Evolutionary conservation across 495 filamentous ascomycete species (phyloP).

Genomic region (Tuber umbilicatum): DNA sequence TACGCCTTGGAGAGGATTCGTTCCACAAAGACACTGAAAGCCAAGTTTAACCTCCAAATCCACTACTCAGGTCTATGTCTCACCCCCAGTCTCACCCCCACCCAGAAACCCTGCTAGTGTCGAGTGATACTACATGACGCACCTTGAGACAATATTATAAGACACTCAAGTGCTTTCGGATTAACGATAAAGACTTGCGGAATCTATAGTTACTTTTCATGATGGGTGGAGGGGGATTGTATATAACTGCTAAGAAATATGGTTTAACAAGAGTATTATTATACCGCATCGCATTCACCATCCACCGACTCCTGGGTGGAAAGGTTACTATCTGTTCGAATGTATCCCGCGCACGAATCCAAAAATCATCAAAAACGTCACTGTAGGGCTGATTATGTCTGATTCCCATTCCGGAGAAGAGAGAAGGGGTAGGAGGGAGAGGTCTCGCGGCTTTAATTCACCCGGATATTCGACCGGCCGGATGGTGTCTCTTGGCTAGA

Average conservation of each 20-base stretch:
- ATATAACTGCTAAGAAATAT: background rate
- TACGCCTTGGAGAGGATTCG: no score
- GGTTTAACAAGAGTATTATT: background rate
- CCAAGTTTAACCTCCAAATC: background rate
- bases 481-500: background rate
- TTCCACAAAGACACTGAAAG: no score
- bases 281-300: background rate
- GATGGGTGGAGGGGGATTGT: background rate
- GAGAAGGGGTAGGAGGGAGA: background rate
- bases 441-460: background rate
- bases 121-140: background rate
- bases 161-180: background rate
- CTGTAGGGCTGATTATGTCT: background rate
- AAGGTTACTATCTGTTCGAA: background rate
- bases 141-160: background rate
- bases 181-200: background rate
- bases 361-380: background rate
- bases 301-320: background rate
- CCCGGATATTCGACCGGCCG: background rate
- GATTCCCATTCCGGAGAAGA: background rate
- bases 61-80: background rate
- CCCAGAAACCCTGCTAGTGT: background rate
- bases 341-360: background rate
- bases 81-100: no score
- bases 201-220: background rate